A percentile compares a stretch with the other conserved stretches of the same genome.
Conservation (phyloP, 2,329 filamentous ascomycete genomes). For the Phialophora macrospora region DNA sequence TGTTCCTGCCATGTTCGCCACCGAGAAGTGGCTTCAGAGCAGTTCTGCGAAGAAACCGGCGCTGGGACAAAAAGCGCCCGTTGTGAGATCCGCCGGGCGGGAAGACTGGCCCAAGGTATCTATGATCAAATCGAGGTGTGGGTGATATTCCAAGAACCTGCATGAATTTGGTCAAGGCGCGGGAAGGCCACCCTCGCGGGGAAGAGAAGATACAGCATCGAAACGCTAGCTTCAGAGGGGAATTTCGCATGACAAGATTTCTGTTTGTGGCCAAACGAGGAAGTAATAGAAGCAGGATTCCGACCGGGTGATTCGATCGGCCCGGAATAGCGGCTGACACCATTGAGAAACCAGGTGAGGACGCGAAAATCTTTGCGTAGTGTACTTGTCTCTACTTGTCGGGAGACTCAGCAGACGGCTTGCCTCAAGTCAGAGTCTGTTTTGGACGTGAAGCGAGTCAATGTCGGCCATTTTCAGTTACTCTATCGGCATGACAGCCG, state of each 20-base stretch:
- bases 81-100: background rate
- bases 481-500: background rate
- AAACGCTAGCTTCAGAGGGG: background rate
- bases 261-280: background rate
- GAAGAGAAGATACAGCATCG: background rate
- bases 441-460: background rate
- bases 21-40: background rate
- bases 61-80: background rate
- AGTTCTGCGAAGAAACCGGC: background rate
- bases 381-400: background rate
- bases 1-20: background rate
- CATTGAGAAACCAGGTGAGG: background rate
- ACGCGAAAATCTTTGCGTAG: background rate
- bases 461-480: background rate
- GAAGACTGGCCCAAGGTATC: background rate
- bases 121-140: background rate
- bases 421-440: background rate
- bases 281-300: background rate
- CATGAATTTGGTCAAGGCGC: background rate
- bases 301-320: background rate
- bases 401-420: background rate
- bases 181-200: background rate
- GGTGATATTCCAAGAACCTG: background rate
- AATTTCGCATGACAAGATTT: background rate
- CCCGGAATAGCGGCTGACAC: background rate